Conservation (phyloP, 78 protist species). For the Dictyostelium capitatum region DNA sequence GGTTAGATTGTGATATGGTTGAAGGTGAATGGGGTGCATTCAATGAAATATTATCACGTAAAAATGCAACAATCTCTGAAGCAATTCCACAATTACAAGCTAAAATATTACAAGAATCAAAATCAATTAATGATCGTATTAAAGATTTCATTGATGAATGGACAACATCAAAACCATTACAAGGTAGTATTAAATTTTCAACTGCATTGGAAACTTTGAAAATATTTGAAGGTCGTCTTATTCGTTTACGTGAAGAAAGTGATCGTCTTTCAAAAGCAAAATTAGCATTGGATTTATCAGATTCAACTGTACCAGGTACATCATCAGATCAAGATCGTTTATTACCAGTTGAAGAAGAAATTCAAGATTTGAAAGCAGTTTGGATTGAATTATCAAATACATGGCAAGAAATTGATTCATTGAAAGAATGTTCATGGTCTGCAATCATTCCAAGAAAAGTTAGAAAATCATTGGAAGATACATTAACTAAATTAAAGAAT, state of each 20-base stretch:
- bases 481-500: constrained; percentile 67
- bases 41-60: constrained; percentile 75
- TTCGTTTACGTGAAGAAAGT: constrained; percentile 71
- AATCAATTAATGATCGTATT: constrained; percentile 55
- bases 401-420: constrained; percentile 82
- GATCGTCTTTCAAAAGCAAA: constrained; percentile 83
- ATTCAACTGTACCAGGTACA: neutral
- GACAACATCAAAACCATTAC: constrained; percentile 85
- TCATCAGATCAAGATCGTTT: constrained; percentile 69
- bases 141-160: constrained; percentile 71
- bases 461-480: constrained; percentile 78
- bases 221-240: constrained; percentile 67
- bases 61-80: constrained; percentile 42
- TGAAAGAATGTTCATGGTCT: constrained; percentile 92
- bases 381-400: constrained; percentile 86
- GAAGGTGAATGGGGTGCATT: constrained; percentile 92
- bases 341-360: constrained; percentile 81
- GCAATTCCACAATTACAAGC: constrained; percentile 84
- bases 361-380: constrained; percentile 88
- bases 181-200: constrained; percentile 78
- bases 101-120: constrained; percentile 73
- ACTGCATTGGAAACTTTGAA: constrained; percentile 79
- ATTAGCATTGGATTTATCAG: constrained; percentile 85
- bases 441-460: constrained; percentile 91
- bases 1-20: constrained; percentile 91